phyloP scores from a whole-genome alignment of 2,329 filamentous ascomycete genomes.

The Phialophora tarda region DNA sequence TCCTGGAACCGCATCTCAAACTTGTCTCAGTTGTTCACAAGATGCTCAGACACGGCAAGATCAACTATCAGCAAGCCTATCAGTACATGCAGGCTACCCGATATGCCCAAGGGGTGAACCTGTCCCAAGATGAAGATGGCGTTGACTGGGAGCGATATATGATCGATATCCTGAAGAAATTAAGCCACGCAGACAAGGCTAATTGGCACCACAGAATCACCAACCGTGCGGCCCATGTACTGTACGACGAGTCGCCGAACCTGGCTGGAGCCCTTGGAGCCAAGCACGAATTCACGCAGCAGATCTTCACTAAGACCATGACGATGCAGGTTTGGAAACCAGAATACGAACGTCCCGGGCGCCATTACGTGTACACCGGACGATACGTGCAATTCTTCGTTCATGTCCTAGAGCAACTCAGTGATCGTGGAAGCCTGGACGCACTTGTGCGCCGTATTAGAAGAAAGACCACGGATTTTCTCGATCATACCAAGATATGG shows the following conservation, averaged over 20 bases:
- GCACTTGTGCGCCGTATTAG: constrained; percentile 77
- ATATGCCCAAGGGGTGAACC: constrained; percentile 60
- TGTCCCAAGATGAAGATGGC: constrained; percentile 57
- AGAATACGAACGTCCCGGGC: constrained; percentile 79
- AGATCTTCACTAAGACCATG: constrained; percentile 94
- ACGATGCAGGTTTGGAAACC: constrained; percentile 94
- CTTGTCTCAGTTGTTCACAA: constrained; percentile 83
- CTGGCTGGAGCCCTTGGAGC: constrained; percentile 64
- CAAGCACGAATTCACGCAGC: constrained; percentile 78
- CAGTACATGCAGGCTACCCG: constrained; percentile 59
- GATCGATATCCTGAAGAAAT: constrained; percentile 61
- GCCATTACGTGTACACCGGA: constrained; percentile 90
- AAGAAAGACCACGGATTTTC: constrained; percentile 77
- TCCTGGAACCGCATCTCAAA: constrained; percentile 92
- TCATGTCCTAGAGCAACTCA: constrained; percentile 72
- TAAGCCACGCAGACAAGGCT: constrained; percentile 78
- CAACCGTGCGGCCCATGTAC: constrained; percentile 65
- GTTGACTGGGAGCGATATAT: constrained; percentile 66
- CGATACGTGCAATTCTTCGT: constrained; percentile 85
- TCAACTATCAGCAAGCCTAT: constrained; percentile 55
- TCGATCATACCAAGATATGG: constrained; percentile 68
- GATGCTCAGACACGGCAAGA: constrained; percentile 63
- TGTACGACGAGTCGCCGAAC: constrained; percentile 62
- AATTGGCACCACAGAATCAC: constrained; percentile 96
- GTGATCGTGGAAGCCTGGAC: constrained; percentile 77